phyloP scores from a whole-genome alignment of 1,284 basidiomycete genomes.

The Fomitiporia mediterranea region DNA sequence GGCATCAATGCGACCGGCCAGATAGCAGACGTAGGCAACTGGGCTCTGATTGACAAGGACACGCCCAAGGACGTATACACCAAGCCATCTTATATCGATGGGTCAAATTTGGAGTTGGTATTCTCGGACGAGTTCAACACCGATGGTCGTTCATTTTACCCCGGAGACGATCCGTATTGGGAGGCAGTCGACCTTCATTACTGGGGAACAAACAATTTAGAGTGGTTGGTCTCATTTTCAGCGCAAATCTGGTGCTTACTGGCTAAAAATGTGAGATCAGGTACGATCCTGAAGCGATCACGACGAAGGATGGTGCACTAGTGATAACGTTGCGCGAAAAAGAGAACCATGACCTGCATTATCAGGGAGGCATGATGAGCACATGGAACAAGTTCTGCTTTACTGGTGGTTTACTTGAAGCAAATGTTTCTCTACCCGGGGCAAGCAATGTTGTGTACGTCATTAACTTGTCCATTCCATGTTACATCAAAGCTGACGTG shows the following conservation, averaged over 20 bases:
- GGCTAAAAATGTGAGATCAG: background rate
- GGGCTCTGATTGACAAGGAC: conserved; percentile 71
- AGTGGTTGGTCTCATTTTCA: conserved; percentile 48
- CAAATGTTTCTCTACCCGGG: conserved; percentile 81
- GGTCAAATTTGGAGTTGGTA: conserved; percentile 56
- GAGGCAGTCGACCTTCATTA: conserved; percentile 59
- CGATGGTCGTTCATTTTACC: conserved; percentile 78
- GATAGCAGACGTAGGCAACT: conserved; percentile 65
- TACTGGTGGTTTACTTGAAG: conserved; percentile 75
- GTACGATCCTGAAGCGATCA: conserved; percentile 75
- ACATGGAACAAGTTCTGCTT: conserved; percentile 96
- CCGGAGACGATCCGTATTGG: conserved; percentile 60
- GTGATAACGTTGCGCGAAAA: conserved; percentile 72
- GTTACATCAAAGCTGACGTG: conserved; percentile 16
- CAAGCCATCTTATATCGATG: conserved; percentile 50
- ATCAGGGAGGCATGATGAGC: conserved; percentile 65
- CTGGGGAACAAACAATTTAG: conserved; percentile 48
- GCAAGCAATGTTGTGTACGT: conserved; percentile 38
- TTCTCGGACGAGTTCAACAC: conserved; percentile 90
- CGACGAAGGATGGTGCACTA: conserved; percentile 74
- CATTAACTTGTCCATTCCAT: background rate
- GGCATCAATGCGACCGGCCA: conserved; percentile 78
- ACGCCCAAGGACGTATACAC: conserved; percentile 64
- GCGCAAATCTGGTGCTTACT: background rate
- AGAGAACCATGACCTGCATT: conserved; percentile 69